phyloP scores from a whole-genome alignment of 352 stramenopile genomes.

The Pythium pyrilobum region DNA sequence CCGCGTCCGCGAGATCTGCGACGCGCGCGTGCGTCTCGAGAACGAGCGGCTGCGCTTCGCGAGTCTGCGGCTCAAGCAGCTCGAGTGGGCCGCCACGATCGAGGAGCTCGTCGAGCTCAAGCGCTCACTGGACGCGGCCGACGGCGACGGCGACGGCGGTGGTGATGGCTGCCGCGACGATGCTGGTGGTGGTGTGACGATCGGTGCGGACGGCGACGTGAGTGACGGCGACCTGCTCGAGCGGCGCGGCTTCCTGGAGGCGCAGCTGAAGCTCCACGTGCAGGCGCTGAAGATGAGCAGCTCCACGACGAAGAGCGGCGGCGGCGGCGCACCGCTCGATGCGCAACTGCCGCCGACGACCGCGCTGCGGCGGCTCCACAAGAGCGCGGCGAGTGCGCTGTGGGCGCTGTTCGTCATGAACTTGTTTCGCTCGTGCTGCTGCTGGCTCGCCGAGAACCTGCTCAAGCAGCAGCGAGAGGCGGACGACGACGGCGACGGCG shows the following conservation, averaged over 20 bases:
- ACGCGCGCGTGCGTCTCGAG: conserved; percentile 31
- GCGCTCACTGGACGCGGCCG: conserved; percentile 4
- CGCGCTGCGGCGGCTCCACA: conserved; percentile 27
- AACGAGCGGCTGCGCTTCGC: conserved; percentile 27
- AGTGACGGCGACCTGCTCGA: conserved; percentile 1
- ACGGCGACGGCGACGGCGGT: not conserved
- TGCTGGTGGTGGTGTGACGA: too few relatives aligned
- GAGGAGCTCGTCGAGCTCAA: conserved; percentile 17
- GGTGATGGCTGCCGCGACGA: too few relatives aligned
- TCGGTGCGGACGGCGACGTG: too few relatives aligned
- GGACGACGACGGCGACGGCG: not conserved
- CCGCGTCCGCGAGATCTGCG: conserved; percentile 28
- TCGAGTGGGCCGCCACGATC: conserved; percentile 20
- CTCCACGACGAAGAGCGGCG: not conserved
- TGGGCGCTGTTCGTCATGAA: conserved; percentile 51
- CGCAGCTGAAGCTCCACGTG: conserved; percentile 2
- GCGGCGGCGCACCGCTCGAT: not conserved
- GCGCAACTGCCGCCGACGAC: not conserved
- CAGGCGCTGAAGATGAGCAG: not conserved
- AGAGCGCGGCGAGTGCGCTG: conserved; percentile 29
- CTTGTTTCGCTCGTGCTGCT: conserved; percentile 53
- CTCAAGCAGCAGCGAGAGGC: not conserved
- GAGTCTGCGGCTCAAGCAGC: conserved; percentile 30
- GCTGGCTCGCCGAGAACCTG: conserved; percentile 53
- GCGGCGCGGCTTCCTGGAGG: conserved; percentile 1